Base-by-base conservation (phyloP, 1,284 basidiomycete species). In the Cutaneotrichosporon sp. region DNA sequence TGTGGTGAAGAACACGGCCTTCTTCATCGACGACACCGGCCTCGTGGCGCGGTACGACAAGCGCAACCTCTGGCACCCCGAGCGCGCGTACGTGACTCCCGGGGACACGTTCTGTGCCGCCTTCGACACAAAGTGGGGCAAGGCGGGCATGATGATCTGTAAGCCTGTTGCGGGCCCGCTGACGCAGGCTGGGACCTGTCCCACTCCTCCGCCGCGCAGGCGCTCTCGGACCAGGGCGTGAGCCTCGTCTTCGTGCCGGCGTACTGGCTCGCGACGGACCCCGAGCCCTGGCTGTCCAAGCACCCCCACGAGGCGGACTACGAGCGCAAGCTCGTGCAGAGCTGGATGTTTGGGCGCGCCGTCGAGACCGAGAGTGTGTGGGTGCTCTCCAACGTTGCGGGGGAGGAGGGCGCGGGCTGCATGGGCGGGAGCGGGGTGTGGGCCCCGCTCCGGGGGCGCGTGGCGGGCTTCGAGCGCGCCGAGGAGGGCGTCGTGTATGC, bases 11-110 rank as follows among this genome's bases (percentile, higher is more conserved):
- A 78, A 79, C 56, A 75, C 72, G 3, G 77, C 77, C 8, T 77
- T 76, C 63, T 77, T 71, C 62, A 71, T 77, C 51, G 71, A 78
- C 60, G 70, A 65, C 16, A n/a, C n/a, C n/a, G n/a, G 60, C 59
- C 4, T 52, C 67, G n/a, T 29, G 72, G 73, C 72, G 1, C 58
- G 68, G 29, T 80, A 79, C 62, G 67, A 71, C 10, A 80, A 80
- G 67, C 66, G 64, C 43, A 79, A 79, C 61, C 64, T 80, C 1
- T 80, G 79, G 79, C 77, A 78, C 60, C 74, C 76, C 16, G 79
- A 80, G 67, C 75, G 76, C 20, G 69, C 76, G 4, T 79, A 79
- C 56, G 66, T 80, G 0, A 68, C 68, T 2, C 58, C 74, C 1
- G 77, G 79, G 11, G 63, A 69, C 33, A 67, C 71, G 18, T 65